Base-by-base conservation (phyloP, 2,329 filamentous ascomycete species). In the Clonostachys sp. region DNA sequence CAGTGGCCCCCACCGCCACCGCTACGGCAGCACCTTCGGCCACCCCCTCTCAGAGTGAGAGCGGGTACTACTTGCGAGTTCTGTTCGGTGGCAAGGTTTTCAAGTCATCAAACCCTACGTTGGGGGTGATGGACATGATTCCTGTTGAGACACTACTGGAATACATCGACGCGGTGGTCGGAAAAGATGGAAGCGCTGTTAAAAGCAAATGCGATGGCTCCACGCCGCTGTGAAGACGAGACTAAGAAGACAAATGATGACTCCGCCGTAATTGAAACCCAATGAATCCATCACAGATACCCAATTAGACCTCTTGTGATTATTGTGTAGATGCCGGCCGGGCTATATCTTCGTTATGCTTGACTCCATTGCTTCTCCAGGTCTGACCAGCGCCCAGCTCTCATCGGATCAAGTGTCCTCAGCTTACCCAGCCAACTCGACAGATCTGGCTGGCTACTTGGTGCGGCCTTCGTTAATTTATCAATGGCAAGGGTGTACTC, bases 351-450 rank as follows among this genome's bases (percentile, higher is more conserved):
- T 30, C 24, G 9, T 30, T 30, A 30, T 30, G 9, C 24, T 30
- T 30, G 24, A 30, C 24, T 30, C 24, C 24, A 30, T 30, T 30
- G 24, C 50, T 64, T 70, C 61, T 83, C 80, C 50, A 91, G 61
- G 61, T 95, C 89, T 16, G 75, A 61, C 90, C 91, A 95, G 55
- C 90, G 76, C 13, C 88, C 86, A 42, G 69, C 78, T 52, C 90
- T 79, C 65, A 91, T 75, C 4, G 86, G 83, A 68, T 96, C 91
- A 24, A 95, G 67, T 53, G 75, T 72, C 60, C 79, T 80, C 58
- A 95, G 62, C 61, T 81, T 80, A 14, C 66, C 68, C 34, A 95
- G 66, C 87, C 84, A 89, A 41, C 53, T 59, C 42, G 63, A 57
- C 40, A 85, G 66, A 52, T 79, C 72, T 30, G 10, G 24, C 6